Evolutionary conservation across 1,284 basidiomycete species (phyloP), one percentile per base, ranked within the genome.

Genomic region (Moesziomyces globuligerus): DNA sequence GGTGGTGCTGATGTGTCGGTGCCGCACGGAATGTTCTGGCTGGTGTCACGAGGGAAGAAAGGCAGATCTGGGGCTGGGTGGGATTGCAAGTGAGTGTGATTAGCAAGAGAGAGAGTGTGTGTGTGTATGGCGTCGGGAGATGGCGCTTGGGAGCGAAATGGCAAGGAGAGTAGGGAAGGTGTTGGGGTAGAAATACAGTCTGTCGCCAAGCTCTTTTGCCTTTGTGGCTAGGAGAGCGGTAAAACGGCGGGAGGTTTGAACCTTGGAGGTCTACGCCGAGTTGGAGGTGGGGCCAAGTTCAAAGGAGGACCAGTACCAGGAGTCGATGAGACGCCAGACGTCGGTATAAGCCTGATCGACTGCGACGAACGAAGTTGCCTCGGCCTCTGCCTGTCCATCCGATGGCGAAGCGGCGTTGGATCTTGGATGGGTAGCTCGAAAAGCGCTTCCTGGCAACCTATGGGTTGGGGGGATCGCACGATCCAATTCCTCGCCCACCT

Each of bases 291-390:
- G 47, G 0, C 41, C 53, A 15, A 62, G 24, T n/a, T 69, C 43
- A 20, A 69, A 62, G 24, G 32, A 24, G 11, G 54, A 50, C 66
- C 66, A 69, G 40, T 62, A 69, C 66, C 66, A 69, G 8, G 38
- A 20, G 28, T 69, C 66, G 46, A 69, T 59, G 9, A 57, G 18
- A 7, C 50, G 25, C 66, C 66, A 69, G 11, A 55, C 23, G 24
- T 69, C 49, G 7, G 50, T 29, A 38, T 62, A 69, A 21, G 43
- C 48, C 28, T 48, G 28, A 37, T 67, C 64, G 34, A 59, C 52
- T 3, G 51, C 44, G 1, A 60, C 57, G 29, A 60, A 67, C 17
- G 55, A 47, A 11, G 42, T 34, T 25, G 5, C 32, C 2, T 15
- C 9, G 17, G 21, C 13, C 28, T 8, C 23, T 32, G 21, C 43